A percentile compares a stretch with the other conserved stretches of the same genome.
Evolutionary conservation across 2,329 filamentous ascomycete genomes (phyloP).

Genomic region (Teratosphaeria zuluensis): DNA sequence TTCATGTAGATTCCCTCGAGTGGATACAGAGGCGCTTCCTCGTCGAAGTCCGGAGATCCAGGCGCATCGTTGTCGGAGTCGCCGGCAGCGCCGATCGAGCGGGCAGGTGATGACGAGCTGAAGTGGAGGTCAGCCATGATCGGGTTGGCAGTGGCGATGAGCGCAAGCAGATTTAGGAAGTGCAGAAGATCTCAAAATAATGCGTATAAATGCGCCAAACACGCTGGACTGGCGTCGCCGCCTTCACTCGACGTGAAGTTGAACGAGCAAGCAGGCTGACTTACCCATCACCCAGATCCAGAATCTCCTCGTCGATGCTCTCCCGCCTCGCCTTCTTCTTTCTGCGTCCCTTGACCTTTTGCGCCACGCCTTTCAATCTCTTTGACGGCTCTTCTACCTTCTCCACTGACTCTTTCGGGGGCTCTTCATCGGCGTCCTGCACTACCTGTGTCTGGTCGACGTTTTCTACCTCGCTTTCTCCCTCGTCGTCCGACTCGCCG

Average conservation of each 20-base stretch:
- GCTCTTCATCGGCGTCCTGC: constrained; percentile 45
- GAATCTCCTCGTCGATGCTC: constrained; percentile 56
- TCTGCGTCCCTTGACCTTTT: constrained; percentile 36
- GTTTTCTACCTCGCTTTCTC: constrained; percentile 14
- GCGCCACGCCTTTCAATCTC: constrained; percentile 31
- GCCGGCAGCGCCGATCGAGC: constrained; percentile 67
- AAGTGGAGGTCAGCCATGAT: constrained; percentile 3
- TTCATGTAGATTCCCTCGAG: constrained; percentile 73
- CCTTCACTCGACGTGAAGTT: background rate
- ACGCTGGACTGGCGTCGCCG: background rate
- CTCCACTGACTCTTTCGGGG: constrained; percentile 28
- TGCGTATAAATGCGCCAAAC: background rate
- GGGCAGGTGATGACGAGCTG: constrained; percentile 16
- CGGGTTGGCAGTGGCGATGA: background rate
- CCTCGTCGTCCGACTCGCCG: constrained; percentile 47
- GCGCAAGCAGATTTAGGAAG: background rate
- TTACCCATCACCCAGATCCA: constrained; percentile 58
- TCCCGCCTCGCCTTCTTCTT: constrained; percentile 41
- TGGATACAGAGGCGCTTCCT: constrained; percentile 61
- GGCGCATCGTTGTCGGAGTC: constrained; percentile 54
- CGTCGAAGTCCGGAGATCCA: constrained; percentile 20
- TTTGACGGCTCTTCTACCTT: constrained; percentile 26
- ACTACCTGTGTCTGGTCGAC: constrained; percentile 43
- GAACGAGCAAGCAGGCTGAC: constrained; percentile 29
- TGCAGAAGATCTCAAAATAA: background rate